Base-by-base conservation (phyloP, 106 monocot species). In the Agapanthus africanus region DNA sequence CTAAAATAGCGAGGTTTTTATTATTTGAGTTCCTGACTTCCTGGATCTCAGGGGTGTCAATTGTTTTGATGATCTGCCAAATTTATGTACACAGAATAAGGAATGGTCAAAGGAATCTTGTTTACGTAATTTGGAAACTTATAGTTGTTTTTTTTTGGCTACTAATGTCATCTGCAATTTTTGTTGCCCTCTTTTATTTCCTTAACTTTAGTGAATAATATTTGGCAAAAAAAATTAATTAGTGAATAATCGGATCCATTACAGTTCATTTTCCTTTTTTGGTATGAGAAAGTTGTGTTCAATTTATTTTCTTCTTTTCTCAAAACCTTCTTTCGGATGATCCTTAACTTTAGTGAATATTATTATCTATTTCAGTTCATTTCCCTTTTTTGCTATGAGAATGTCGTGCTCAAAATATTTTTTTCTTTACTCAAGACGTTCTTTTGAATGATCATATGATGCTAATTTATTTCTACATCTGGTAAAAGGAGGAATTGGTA, bases 1-100 rank as follows among this genome's bases (percentile, higher is more conserved):
- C 22, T 25, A 26, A 54, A 4, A n/a, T n/a, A n/a, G n/a, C n/a
- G n/a, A n/a, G n/a, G n/a, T n/a, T 9, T 54, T 54, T 50, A 4
- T 18, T 50, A 25, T 54, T 54, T 54, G 4, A 54, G 27, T 54
- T 5, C 54, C 0, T 32, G 33, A 5, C 91, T 34, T 91, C 95
- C 27, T 54, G 54, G 7, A 27, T 26, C 7, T 4, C 27, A 2
- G 11, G n/a, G 4, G 54, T 54, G 54, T 23, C 25, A 25, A 54
- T 54, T 23, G 5, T 54, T 25, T 1, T 54, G 11, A 54, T 54
- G 6, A 14, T 4, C 14, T 6, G 7, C 27, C 25, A 26, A 54
- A 10, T 11, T 54, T 54, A 27, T 54, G 22, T 9, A 25, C 10
- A 26, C 25, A 54, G 54, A 54, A 23, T 10, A 25, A 54, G 54